Base-by-base conservation (phyloP, 2,329 filamentous ascomycete genomes). In the Elsinoe arachidis region DNA sequence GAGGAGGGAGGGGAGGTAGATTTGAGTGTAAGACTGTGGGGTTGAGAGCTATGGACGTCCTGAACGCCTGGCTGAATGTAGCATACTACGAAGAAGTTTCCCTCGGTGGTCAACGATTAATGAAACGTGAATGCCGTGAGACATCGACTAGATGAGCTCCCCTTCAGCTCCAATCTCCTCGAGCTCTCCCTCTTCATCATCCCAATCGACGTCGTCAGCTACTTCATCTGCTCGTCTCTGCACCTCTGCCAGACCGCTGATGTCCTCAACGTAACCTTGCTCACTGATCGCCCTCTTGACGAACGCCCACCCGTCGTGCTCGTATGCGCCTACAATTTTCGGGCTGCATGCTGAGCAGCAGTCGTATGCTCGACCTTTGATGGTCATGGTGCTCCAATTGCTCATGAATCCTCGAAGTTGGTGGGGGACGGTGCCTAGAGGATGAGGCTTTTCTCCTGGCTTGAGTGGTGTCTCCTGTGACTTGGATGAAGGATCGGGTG, bases 321-420 rank as follows among this genome's bases (percentile, higher is more conserved):
- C 78, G 68, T 91, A 93, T 1, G 82, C 82, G 0, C 79, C 76
- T 1, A 92, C 70, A 26, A 95, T 83, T 43, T 79, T 82, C 34
- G 80, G 79, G 61, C 86, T 89, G 66, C 89, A 95, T 1, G 87
- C 89, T 51, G 87, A 90, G 71, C 89, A 95, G 69, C 84, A 85
- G 58, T 90, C 84, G 69, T 91, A 95, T 0, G 87, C 86, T 63
- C 82, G 79, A 7, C 88, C 88, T 55, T 80, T 82, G 62, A 93
- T 84, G 37, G 86, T 77, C 59, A 91, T 77, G 62, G 86, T 90
- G 66, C 84, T 81, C 70, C 89, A 93, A 2, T 78, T 86, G 34
- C 83, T 81, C 19, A 91, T 76, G 68, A 87, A 91, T 21, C 88
- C 88, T 33, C 89, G 84, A 55, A 93, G 84, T 62, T 89, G 87